phyloP scores from a whole-genome alignment of 2,329 filamentous ascomycete genomes.

The Ophiostoma pallidulum region DNA sequence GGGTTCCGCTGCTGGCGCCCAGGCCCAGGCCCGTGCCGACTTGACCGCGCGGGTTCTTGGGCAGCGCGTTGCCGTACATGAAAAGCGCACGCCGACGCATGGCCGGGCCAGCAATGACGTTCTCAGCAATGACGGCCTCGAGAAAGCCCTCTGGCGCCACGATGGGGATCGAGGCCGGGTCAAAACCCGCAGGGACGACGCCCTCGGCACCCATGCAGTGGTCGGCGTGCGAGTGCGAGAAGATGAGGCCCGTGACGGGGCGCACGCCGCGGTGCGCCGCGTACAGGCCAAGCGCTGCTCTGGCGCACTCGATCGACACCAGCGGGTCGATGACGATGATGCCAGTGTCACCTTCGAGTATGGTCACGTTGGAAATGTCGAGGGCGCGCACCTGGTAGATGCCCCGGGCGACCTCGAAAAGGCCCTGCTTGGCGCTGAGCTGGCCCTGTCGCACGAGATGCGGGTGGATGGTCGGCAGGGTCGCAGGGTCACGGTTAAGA shows the following conservation, averaged over 20 bases:
- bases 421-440: constrained; percentile 6
- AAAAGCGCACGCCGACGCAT: constrained; percentile 8
- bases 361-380: constrained; percentile 9
- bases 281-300: constrained; percentile 2
- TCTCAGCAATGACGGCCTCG: constrained; percentile 4
- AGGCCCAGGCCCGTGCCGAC: constrained; percentile 2
- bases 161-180: not conserved
- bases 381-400: constrained; percentile 9
- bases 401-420: constrained; percentile 1
- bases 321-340: constrained; percentile 6
- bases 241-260: constrained; percentile 2
- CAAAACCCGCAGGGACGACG: not conserved
- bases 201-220: constrained; percentile 2
- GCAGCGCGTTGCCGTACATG: constrained; percentile 8
- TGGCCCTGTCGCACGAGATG: constrained; percentile 6
- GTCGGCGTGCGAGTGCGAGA: constrained; percentile 8
- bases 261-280: constrained; percentile 4
- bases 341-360: constrained; percentile 1
- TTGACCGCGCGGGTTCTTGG: not conserved
- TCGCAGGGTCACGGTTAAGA: not conserved
- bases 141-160: constrained; percentile 4
- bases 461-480: constrained; percentile 3
- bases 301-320: constrained; percentile 1
- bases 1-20: not conserved
- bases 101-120: constrained; percentile 4